Evolutionary conservation across 306 rosid species (phyloP).

Genomic region (Psophocarpus tetragonolobus): DNA sequence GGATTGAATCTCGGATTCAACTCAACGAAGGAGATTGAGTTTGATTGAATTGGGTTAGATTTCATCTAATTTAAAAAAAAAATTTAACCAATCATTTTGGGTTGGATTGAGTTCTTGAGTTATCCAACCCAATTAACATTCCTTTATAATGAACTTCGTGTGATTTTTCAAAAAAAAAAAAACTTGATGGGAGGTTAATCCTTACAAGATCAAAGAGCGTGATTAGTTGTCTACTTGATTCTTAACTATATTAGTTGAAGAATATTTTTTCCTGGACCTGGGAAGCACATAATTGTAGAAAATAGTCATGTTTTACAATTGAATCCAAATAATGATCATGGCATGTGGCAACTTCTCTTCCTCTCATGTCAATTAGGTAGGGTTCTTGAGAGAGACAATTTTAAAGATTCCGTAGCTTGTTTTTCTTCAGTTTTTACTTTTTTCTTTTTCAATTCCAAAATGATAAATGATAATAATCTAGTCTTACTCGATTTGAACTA

Average conservation of each 20-base stretch:
- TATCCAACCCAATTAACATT: no score
- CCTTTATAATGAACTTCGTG: no score
- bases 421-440: background rate
- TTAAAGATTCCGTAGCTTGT: background rate
- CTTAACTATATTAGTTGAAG: background rate
- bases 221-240: background rate
- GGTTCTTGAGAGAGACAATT: background rate
- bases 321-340: background rate
- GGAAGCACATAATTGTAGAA: background rate
- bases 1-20: no score
- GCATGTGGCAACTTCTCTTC: background rate
- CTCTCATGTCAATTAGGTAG: background rate
- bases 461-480: background rate
- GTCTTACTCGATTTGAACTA: background rate
- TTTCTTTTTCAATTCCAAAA: background rate
- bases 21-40: no score
- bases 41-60: no score
- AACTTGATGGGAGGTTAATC: background rate
- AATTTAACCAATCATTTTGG: no score
- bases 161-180: no score
- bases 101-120: no score
- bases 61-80: no score
- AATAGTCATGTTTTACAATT: background rate
- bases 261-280: background rate
- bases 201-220: background rate